Evolutionary conservation across 495 filamentous ascomycete species (phyloP).

Genomic region (Podospora fimiseda): DNA sequence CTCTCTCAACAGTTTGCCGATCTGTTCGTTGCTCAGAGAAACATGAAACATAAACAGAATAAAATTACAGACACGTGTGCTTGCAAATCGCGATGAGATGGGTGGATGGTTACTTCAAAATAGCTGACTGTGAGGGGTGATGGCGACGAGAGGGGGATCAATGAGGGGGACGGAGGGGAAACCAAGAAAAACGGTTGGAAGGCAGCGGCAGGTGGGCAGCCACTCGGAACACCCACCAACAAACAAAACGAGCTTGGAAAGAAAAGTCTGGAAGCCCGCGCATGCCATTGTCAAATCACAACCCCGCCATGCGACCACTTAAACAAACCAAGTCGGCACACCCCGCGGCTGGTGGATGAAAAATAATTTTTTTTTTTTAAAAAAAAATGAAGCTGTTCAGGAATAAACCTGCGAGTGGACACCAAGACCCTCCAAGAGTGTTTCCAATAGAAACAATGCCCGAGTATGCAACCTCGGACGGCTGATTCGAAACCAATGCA

Average conservation of each 20-base stretch:
- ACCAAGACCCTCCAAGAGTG: background rate
- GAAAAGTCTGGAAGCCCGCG: background rate
- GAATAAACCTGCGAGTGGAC: background rate
- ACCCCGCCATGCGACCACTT: constrained; percentile 25
- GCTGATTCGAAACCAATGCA: background rate
- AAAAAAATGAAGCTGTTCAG: no score
- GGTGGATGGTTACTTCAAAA: no score
- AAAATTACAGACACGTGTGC: constrained; percentile 4
- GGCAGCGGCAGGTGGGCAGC: background rate
- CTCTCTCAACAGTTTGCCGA: constrained; percentile 3
- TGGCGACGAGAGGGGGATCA: constrained; percentile 1
- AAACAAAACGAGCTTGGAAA: constrained; percentile 4
- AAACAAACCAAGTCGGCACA: constrained; percentile 12
- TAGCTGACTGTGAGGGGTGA: background rate
- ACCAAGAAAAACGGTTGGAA: constrained; percentile 1
- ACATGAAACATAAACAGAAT: constrained; percentile 27
- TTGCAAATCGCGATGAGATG: constrained; percentile 15
- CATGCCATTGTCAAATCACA: background rate
- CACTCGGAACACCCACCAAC: constrained; percentile 18
- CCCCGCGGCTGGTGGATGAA: background rate
- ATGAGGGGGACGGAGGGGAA: constrained; percentile 3
- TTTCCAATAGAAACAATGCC: background rate
- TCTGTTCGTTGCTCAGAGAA: constrained; percentile 16
- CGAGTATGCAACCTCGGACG: background rate
- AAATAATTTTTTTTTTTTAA: background rate